phyloP scores from a whole-genome alignment of 176 grass and related monocot genomes.

The Triticum monococcum region DNA sequence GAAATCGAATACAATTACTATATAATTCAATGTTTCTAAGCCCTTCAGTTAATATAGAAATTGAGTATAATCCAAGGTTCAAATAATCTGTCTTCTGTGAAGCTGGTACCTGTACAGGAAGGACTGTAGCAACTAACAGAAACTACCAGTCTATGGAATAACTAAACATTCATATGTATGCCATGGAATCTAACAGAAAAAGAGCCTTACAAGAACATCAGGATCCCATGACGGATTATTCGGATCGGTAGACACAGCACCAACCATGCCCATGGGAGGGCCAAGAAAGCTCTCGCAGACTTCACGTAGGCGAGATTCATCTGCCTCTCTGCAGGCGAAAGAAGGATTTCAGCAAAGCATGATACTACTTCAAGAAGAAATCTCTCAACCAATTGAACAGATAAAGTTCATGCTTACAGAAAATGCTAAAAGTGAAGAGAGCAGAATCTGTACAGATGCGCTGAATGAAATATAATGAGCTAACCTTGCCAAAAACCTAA shows the following conservation, averaged over 20 bases:
- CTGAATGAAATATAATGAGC: neutral
- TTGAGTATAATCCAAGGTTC: neutral
- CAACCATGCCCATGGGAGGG: constrained; percentile 59
- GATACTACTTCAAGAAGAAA: neutral
- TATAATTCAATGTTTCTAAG: neutral
- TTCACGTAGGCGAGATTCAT: constrained; percentile 82
- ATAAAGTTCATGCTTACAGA: constrained; percentile 3
- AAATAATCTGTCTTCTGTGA: neutral
- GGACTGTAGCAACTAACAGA: neutral
- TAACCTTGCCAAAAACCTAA: constrained; percentile 89
- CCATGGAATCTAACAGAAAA: neutral
- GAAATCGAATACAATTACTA: neutral
- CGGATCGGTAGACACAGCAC: constrained; percentile 31
- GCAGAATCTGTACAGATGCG: constrained; percentile 10
- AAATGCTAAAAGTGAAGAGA: neutral
- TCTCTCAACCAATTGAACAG: neutral
- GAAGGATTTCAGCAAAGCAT: neutral
- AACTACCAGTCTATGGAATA: neutral
- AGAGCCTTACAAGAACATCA: constrained; percentile 75
- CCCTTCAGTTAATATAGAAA: neutral
- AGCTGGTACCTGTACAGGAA: neutral
- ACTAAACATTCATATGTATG: neutral
- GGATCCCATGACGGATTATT: constrained; percentile 72
- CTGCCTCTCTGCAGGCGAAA: constrained; percentile 63
- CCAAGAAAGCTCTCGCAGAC: constrained; percentile 93